Evolutionary conservation across 805 yeast genomes (phyloP), one percentile per base, ranked within the genome.

Genomic region (Candida arabinofermentans): DNA sequence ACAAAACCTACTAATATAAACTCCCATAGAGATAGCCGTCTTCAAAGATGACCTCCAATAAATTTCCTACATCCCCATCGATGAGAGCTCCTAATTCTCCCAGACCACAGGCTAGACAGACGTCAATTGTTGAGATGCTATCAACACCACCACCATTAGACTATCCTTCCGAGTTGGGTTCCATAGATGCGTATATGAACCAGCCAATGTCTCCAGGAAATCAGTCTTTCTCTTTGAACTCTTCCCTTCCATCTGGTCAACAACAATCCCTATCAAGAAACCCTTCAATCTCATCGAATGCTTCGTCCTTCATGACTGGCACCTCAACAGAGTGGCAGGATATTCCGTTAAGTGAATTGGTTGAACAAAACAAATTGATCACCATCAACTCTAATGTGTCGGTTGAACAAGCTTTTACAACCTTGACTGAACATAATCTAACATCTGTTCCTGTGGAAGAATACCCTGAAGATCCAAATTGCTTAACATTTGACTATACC

Each of bases 331-430:
- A 84, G 51, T 87, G 96, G 95, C 77, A 77, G 54, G 84, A 82
- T 47, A 76, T 86, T 18, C 76, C 74, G 31, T 69, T 93, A 47
- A 62, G 74, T 12, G 93, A 86, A 51, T 71, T 93, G 52, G 82
- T 89, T 31, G 95, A 87, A 62, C 71, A 75, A 34, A 89, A 84
- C 49, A 83, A 86, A 59, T 72, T 93, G 52, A 76, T 90, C 37
- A 72, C 80, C 32, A 81, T 89, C 48, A 75, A 76, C 47, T 78
- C 82, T 3, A 65, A 77, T 5, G 69, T 78, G 27, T 79, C 96
- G 3, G 95, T 91, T 18, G 96, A 91, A 61, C 74, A 79, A 42
- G 96, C 98, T 2, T 93, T 86, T 66, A 88, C 89, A 54, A 80
- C 83, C 4, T 71, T 91, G 55, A 73, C 76, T 24, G 66, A 72